Percentiles rank a stretch among this genome's conserved stretches.
Conservation (phyloP, 2,329 filamentous ascomycete species). For the Colletotrichum sublineola region DNA sequence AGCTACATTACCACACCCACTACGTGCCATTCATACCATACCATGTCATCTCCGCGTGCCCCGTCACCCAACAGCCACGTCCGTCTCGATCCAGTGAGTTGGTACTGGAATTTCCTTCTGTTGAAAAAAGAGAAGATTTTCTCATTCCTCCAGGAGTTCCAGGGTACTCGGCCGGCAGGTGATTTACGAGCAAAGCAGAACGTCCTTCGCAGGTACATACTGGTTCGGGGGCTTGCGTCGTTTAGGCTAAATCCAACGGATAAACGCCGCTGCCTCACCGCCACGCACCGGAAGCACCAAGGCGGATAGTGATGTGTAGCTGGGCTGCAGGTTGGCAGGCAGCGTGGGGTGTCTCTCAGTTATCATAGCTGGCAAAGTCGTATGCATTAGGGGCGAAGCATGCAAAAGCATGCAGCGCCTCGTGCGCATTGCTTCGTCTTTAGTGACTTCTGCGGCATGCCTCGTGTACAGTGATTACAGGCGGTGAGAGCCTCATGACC, state of each 20-base stretch:
- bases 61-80: not conserved
- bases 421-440: not conserved
- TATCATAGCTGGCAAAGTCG: not conserved
- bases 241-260: constrained; percentile 36
- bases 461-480: not conserved
- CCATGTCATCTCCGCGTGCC: not conserved
- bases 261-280: constrained; percentile 26
- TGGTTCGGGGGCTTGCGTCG: constrained; percentile 11
- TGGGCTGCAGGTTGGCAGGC: not conserved
- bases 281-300: not conserved
- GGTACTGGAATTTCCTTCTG: not conserved
- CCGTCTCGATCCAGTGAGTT: not conserved
- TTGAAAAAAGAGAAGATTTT: not conserved
- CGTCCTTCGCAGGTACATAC: constrained; percentile 27
- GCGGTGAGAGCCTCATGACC: constrained; percentile 15
- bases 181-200: not conserved
- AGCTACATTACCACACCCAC: not conserved
- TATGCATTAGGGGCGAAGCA: not conserved
- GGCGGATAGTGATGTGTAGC: not conserved
- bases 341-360: constrained; percentile 7
- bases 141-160: not conserved
- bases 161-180: not conserved
- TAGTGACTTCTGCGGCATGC: not conserved
- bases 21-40: not conserved
- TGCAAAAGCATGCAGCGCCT: not conserved